phyloP scores from a whole-genome alignment of 345 rosid species.

The Lumnitzera littorea region DNA sequence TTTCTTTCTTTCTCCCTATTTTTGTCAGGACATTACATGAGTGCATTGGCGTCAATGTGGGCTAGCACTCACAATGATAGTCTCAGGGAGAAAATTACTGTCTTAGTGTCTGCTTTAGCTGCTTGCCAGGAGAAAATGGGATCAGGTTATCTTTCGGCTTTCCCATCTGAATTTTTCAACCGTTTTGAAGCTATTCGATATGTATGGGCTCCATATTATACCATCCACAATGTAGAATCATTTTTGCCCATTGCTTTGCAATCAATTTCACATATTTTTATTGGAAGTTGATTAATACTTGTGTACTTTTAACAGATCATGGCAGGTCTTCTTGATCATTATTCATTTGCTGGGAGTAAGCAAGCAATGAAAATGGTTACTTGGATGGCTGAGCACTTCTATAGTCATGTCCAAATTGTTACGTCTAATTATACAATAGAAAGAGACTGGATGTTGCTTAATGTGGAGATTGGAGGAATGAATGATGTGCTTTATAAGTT shows the following conservation, averaged over 20 bases:
- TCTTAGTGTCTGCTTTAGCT: constrained; percentile 57
- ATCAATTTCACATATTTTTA: too few relatives aligned
- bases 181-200: constrained; percentile 71
- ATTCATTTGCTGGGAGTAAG: constrained; percentile 50
- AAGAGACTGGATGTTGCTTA: constrained; percentile 69
- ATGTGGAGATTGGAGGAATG: constrained; percentile 97
- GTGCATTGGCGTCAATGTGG: constrained; percentile 93
- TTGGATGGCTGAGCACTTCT: constrained; percentile 87
- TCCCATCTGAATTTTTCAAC: constrained; percentile 71
- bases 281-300: neutral
- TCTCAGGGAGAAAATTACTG: constrained; percentile 62
- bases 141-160: constrained; percentile 88
- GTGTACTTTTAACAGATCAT: constrained; percentile 45
- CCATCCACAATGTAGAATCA: constrained; percentile 72
- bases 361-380: constrained; percentile 65
- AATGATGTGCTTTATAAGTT: constrained; percentile 85
- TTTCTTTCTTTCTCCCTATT: constrained; percentile 4
- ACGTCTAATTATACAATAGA: constrained; percentile 44
- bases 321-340: constrained; percentile 88
- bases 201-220: constrained; percentile 98
- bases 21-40: constrained; percentile 84
- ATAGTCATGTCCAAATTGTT: constrained; percentile 74
- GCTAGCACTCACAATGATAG: constrained; percentile 73
- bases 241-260: too few relatives aligned
- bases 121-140: constrained; percentile 70